Evolutionary conservation across 2,329 filamentous ascomycete genomes (phyloP).

Genomic region (Sporothrix euskadiensis): DNA sequence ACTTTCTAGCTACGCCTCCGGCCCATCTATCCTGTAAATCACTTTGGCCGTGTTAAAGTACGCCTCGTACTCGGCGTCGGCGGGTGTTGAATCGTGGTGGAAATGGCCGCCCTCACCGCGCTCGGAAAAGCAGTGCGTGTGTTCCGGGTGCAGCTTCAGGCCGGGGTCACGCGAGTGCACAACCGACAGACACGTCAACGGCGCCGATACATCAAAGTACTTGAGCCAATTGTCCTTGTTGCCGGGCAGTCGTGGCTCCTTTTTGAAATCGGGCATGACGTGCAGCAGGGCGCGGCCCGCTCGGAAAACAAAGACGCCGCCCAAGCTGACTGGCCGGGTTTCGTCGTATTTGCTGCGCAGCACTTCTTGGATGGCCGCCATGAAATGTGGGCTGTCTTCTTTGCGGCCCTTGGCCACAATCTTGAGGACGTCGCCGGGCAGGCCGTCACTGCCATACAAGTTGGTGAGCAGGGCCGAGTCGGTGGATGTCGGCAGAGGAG

Average conservation of each 20-base stretch:
- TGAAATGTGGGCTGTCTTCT: slow-evolving; percentile 39
- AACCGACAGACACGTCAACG: slow-evolving; percentile 45
- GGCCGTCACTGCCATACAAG: slow-evolving; percentile 43
- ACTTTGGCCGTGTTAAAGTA: slow-evolving; percentile 25
- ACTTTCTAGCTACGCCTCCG: background rate
- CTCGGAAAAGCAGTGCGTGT: slow-evolving; percentile 50
- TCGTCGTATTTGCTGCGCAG: slow-evolving; percentile 38
- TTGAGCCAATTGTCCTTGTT: slow-evolving; percentile 43
- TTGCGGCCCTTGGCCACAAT: slow-evolving; percentile 40
- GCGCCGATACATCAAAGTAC: slow-evolving; percentile 43
- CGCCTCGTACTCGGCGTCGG: slow-evolving; percentile 21
- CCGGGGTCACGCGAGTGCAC: slow-evolving; percentile 47
- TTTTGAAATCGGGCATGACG: slow-evolving; percentile 50
- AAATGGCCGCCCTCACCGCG: slow-evolving; percentile 21
- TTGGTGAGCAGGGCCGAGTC: slow-evolving; percentile 48
- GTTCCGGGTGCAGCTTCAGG: slow-evolving; percentile 47
- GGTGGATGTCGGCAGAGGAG: slow-evolving; percentile 33
- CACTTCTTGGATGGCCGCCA: slow-evolving; percentile 39
- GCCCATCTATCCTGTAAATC: slow-evolving; percentile 23
- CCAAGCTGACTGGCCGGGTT: slow-evolving; percentile 40
- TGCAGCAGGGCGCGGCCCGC: slow-evolving; percentile 43
- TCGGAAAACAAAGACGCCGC: slow-evolving; percentile 45
- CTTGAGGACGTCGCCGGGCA: slow-evolving; percentile 41
- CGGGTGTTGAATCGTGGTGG: slow-evolving; percentile 20
- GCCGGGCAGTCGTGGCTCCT: slow-evolving; percentile 36